These are phyloP conservation scores for Nemania sp. DNA, from an alignment of 2,329 filamentous ascomycete genomes.

Conservation along the genomic window DNA sequence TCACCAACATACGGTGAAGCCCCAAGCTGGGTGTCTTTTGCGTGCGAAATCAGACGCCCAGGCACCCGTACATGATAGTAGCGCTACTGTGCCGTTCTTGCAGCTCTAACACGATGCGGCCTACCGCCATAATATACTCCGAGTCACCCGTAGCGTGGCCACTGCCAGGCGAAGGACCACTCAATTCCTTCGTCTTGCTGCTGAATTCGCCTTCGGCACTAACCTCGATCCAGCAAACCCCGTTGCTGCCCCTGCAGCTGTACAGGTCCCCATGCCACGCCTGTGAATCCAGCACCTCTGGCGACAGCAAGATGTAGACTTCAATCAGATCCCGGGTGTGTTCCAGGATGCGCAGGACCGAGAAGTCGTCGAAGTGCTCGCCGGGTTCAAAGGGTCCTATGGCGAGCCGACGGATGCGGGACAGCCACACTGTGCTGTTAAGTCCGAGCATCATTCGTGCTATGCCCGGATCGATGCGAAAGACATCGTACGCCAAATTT, in stretches of 20 bases:
- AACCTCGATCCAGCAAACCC: conserved; percentile 1
- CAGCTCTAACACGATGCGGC: conserved; percentile 16
- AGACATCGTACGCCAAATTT: conserved; percentile 16
- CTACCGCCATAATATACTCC: conserved; percentile 1
- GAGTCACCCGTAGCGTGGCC: conserved; percentile 1
- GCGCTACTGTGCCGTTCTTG: conserved; percentile 8
- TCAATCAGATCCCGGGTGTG: conserved; percentile 17
- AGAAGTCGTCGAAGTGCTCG: not conserved
- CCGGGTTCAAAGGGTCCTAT: conserved; percentile 16
- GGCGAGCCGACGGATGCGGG: conserved; percentile 19
- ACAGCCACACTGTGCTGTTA: conserved; percentile 10
- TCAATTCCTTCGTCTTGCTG: conserved; percentile 6
- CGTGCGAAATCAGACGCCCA: conserved; percentile 4
- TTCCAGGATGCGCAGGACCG: conserved; percentile 14
- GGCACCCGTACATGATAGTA: conserved; percentile 17
- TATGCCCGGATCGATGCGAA: conserved; percentile 20
- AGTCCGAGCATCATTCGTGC: conserved; percentile 17
- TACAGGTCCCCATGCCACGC: not conserved
- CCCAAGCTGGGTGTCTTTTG: not conserved
- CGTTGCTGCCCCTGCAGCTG: not conserved
- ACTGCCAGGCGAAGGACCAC: not conserved
- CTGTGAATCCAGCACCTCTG: conserved; percentile 1
- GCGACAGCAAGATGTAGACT: conserved; percentile 21
- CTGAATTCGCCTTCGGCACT: not conserved
- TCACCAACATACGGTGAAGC: conserved; percentile 1